A percentile compares a stretch with the other conserved stretches of the same genome.
Evolutionary conservation across 2,329 filamentous ascomycete species (phyloP).

Genomic region (Cytospora paraplurivora): DNA sequence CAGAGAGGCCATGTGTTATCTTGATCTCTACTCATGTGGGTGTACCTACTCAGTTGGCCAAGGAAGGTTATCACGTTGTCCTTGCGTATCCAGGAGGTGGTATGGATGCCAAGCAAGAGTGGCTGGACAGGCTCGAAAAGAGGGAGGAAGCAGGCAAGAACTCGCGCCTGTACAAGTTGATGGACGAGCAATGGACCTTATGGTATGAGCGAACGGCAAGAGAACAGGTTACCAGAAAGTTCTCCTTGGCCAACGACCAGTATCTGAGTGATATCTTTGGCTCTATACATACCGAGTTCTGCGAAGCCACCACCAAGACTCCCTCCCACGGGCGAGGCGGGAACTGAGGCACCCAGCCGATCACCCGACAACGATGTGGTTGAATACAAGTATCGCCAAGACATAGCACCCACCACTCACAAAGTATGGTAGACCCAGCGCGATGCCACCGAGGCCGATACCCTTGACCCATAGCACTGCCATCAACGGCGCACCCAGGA

Average conservation of each 20-base stretch:
- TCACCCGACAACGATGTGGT: constrained; percentile 14
- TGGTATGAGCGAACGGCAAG: constrained; percentile 17
- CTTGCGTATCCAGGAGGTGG: constrained; percentile 18
- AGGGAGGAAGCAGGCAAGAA: constrained; percentile 16
- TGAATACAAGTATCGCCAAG: constrained; percentile 40
- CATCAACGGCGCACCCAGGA: constrained; percentile 52
- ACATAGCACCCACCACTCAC: constrained; percentile 44
- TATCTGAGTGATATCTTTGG: constrained; percentile 21
- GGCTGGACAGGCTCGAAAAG: constrained; percentile 21
- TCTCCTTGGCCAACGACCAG: constrained; percentile 1
- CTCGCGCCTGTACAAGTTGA: constrained; percentile 20
- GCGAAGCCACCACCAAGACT: not conserved
- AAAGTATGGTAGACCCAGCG: constrained; percentile 45
- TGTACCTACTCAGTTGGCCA: constrained; percentile 6
- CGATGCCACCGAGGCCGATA: constrained; percentile 41
- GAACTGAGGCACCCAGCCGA: not conserved
- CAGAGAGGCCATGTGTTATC: constrained; percentile 17
- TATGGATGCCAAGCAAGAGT: constrained; percentile 9
- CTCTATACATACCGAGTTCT: constrained; percentile 6
- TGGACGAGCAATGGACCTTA: constrained; percentile 14
- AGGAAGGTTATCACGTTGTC: constrained; percentile 23
- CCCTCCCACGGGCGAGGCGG: not conserved
- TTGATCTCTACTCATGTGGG: constrained; percentile 20
- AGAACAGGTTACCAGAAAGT: constrained; percentile 14
- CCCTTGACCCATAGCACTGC: constrained; percentile 50